Conservation (phyloP, 2,329 filamentous ascomycete species). For the Ilyonectria destructans region DNA sequence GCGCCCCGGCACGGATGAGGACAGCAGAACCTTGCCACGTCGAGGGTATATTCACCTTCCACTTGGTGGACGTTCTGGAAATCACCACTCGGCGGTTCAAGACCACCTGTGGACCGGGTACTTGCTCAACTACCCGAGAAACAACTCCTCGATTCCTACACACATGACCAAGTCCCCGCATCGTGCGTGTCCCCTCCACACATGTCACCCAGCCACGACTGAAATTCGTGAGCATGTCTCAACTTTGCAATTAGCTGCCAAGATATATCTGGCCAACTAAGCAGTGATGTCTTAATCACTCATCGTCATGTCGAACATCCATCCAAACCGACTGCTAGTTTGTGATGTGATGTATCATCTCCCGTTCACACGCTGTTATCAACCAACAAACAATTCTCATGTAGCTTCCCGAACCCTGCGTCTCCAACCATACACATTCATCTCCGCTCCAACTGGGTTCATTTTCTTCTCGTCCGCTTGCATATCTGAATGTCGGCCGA, state of each 20-base stretch:
- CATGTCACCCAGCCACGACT: background rate
- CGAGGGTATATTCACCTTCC: no score
- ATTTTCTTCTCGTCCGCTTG: no score
- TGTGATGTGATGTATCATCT: background rate
- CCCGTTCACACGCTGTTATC: background rate
- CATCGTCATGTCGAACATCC: background rate
- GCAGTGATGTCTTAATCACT: constrained; percentile 7
- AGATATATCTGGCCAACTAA: constrained; percentile 15
- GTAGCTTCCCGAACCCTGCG: constrained; percentile 10
- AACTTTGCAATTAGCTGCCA: constrained; percentile 29
- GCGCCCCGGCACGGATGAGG: background rate
- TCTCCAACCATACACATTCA: constrained; percentile 6
- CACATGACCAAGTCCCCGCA: background rate
- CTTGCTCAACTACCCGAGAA: constrained; percentile 3
- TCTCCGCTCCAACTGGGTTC: constrained; percentile 2
- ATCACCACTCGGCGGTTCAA: background rate
- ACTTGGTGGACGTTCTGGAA: background rate
- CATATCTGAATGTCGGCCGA: background rate
- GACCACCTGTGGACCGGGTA: background rate
- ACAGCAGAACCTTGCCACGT: background rate
- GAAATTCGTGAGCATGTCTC: constrained; percentile 31
- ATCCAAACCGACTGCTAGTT: background rate
- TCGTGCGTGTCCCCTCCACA: background rate
- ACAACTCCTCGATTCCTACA: background rate
- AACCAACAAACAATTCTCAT: background rate